Percentiles rank a stretch among this genome's conserved stretches.
These are phyloP conservation scores for Aspergillus aculeatinus DNA, from an alignment of 2,329 filamentous ascomycete species.

Conservation along the genomic window DNA sequence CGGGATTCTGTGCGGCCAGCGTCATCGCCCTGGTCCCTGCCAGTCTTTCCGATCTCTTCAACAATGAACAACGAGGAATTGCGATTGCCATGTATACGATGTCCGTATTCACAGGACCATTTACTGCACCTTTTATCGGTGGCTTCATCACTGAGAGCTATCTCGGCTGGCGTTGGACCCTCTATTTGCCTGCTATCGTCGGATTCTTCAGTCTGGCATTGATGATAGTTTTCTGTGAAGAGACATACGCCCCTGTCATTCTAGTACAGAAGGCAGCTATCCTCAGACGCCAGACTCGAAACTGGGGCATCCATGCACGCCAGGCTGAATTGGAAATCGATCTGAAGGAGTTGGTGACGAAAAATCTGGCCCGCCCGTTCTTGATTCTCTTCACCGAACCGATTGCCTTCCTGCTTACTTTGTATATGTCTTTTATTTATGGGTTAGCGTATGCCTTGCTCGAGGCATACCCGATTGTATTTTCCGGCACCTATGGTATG, in stretches of 20 bases:
- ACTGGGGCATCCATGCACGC: slow-evolving; percentile 25
- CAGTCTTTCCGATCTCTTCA: slow-evolving; percentile 49
- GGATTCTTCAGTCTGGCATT: slow-evolving; percentile 45
- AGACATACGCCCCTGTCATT: slow-evolving; percentile 51
- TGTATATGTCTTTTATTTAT: slow-evolving; percentile 29
- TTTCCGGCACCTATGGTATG: slow-evolving; percentile 21
- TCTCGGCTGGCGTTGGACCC: slow-evolving; percentile 52
- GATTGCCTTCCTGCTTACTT: slow-evolving; percentile 25
- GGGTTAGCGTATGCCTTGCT: slow-evolving; percentile 23
- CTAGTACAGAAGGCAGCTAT: slow-evolving; percentile 20
- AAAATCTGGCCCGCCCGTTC: slow-evolving; percentile 24
- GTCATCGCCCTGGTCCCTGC: slow-evolving; percentile 43
- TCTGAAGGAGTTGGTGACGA: slow-evolving; percentile 19
- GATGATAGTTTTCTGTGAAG: slow-evolving; percentile 44
- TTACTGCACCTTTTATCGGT: slow-evolving; percentile 49
- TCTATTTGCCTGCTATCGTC: slow-evolving; percentile 52
- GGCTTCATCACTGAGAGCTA: slow-evolving; percentile 48
- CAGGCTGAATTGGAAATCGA: slow-evolving; percentile 25
- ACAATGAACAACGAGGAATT: slow-evolving; percentile 41
- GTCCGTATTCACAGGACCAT: slow-evolving; percentile 47
- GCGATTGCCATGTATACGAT: slow-evolving; percentile 49
- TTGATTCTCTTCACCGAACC: slow-evolving; percentile 24
- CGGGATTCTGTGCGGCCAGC: slow-evolving; percentile 43
- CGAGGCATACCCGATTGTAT: slow-evolving; percentile 23
- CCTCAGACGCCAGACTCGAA: slow-evolving; percentile 21